Base-by-base conservation (phyloP, 805 yeast genomes). In the Ogataea zsoltii region DNA sequence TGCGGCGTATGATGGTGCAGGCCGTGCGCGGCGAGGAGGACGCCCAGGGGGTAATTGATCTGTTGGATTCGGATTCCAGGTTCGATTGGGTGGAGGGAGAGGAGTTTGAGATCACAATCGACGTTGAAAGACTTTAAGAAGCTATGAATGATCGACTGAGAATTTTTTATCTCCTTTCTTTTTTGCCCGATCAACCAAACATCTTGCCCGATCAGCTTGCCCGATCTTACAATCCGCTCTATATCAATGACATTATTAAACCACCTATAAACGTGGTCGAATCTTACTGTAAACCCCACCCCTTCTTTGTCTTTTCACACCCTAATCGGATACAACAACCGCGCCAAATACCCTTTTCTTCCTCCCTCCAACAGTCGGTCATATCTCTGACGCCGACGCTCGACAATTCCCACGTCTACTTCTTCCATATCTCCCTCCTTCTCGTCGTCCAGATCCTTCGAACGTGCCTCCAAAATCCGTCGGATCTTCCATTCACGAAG, bases 401-500 rank as follows among this genome's bases (percentile, higher is more conserved):
- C n/a, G n/a, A n/a, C n/a, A n/a, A n/a, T n/a, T 44, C 41, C 31
- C 32, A 45, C 11, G 57, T 39, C 13, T 40, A 7, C 7, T 15
- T 29, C 18, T 38, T 18, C 34, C 29, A 29, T 13, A n/a, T 6
- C 2, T 30, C 15, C 13, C 33, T 4, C 15, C 13, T 18, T 2
- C 3, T 18, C 30, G 15, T 44, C 39, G 15, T 48, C 42, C 6
- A 52, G 46, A 19, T 47, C 31, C 10, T 46, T 40, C 11, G 53
- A 19, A 35, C 63, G 50, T 1, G 48, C 21, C 7, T 25, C 21
- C 3, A 78, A 45, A 48, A 67, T 65, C 26, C 68, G 59, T 38
- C 70, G 54, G 2, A 83, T 76, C 44, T 76, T 67, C 68, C 71
- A 69, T 50, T 80, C 83, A 51, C 90, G 68, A 16, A 79, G 65